Evolutionary conservation across 305 asterid genomes (phyloP).

Genomic region (Fraxinus sp.): DNA sequence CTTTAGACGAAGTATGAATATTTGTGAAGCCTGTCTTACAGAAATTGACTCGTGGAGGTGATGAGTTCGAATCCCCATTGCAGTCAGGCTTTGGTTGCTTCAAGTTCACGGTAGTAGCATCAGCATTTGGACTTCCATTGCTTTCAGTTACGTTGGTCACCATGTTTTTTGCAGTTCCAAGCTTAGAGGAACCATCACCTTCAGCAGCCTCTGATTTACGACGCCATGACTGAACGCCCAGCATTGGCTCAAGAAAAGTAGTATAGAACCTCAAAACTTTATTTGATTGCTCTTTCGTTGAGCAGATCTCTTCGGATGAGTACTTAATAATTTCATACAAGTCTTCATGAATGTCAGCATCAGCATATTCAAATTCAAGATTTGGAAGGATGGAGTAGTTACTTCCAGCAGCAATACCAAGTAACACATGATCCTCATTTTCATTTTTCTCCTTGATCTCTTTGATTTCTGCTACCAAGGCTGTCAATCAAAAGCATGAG

Average conservation of each 20-base stretch:
- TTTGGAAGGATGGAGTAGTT: slow-evolving; percentile 63
- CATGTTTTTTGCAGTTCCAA: slow-evolving; percentile 34
- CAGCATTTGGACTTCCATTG: slow-evolving; percentile 59
- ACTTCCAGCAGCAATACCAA: slow-evolving; percentile 81
- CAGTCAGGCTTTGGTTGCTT: slow-evolving; percentile 55
- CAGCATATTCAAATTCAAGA: slow-evolving; percentile 76
- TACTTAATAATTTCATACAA: slow-evolving; percentile 75
- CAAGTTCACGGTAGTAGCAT: slow-evolving; percentile 44
- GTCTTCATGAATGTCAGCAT: slow-evolving; percentile 81
- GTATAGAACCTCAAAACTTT: slow-evolving; percentile 87
- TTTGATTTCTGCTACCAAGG: slow-evolving; percentile 81
- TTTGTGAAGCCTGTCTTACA: slow-evolving; percentile 41
- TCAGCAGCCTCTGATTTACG: slow-evolving; percentile 48
- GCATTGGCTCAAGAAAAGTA: slow-evolving; percentile 77
- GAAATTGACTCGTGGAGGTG: slow-evolving; percentile 46
- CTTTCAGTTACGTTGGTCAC: slow-evolving; percentile 48
- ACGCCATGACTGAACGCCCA: slow-evolving; percentile 63
- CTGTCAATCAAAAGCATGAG: slow-evolving; percentile 48
- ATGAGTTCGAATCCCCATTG: slow-evolving; percentile 58
- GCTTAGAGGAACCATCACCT: slow-evolving; percentile 51
- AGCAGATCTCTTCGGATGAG: slow-evolving; percentile 93
- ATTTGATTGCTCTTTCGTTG: slow-evolving; percentile 80
- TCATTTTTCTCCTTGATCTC: slow-evolving; percentile 79
- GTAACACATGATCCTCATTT: slow-evolving; percentile 79
- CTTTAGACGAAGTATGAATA: slow-evolving; percentile 49